Evolutionary conservation across 306 rosid genomes (phyloP).

Genomic region (Vigna angularis): DNA sequence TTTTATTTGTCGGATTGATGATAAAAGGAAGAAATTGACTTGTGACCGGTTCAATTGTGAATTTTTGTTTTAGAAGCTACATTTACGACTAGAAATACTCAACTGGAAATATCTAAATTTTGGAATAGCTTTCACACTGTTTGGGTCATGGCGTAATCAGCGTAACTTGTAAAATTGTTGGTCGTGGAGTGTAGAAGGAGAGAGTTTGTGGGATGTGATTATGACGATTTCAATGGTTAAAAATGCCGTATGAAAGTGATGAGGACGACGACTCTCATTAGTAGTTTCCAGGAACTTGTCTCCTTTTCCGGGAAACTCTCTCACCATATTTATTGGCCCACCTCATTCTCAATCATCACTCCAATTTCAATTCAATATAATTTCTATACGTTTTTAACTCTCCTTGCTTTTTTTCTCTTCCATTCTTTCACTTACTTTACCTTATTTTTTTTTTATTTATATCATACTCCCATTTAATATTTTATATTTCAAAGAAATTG

Average conservation of each 20-base stretch:
- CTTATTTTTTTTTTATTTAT: neutral
- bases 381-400: neutral
- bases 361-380: constrained; percentile 45
- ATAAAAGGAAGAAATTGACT: constrained; percentile 32
- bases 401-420: neutral
- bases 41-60: constrained; percentile 26
- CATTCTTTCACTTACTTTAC: neutral
- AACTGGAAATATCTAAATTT: constrained; percentile 1
- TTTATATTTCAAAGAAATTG: neutral
- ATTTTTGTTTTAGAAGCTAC: constrained; percentile 34
- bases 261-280: constrained; percentile 51
- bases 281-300: constrained; percentile 75
- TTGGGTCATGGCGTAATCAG: constrained; percentile 23
- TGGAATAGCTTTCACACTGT: constrained; percentile 48
- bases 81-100: neutral
- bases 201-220: constrained; percentile 41
- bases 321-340: constrained; percentile 66
- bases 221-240: constrained; percentile 54
- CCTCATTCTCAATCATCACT: constrained; percentile 54
- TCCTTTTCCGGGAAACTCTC: constrained; percentile 66
- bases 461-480: neutral
- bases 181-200: constrained; percentile 40
- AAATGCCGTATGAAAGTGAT: constrained; percentile 62
- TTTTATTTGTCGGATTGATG: constrained; percentile 26
- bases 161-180: constrained; percentile 23